Evolutionary conservation across 805 yeast species (phyloP).

Genomic region (Myxozyma sirexii): DNA sequence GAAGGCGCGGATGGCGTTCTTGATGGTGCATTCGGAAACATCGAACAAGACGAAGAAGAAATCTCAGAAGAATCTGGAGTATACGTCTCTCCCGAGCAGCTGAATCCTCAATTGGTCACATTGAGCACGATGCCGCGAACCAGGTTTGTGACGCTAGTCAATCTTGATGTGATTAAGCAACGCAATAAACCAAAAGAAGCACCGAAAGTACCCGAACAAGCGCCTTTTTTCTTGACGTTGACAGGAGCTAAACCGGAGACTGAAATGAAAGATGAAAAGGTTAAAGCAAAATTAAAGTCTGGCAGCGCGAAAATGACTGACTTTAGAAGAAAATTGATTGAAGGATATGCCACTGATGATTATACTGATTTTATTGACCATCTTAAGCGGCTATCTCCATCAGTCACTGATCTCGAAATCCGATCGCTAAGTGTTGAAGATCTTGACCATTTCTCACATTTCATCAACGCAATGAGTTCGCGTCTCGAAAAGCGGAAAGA

Average conservation of each 20-base stretch:
- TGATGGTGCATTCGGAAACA: conserved; percentile 70
- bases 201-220: conserved; percentile 77
- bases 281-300: conserved; percentile 4
- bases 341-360: conserved; percentile 48
- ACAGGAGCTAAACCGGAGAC: conserved; percentile 38
- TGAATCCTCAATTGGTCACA: conserved; percentile 65
- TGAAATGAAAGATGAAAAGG: conserved; percentile 37
- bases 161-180: conserved; percentile 78
- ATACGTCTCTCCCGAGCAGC: conserved; percentile 55
- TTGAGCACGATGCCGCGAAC: conserved; percentile 75
- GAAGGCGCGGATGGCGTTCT: conserved; percentile 71
- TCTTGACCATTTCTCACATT: conserved; percentile 62
- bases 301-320: conserved; percentile 44
- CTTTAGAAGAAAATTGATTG: conserved; percentile 68
- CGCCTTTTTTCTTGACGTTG: conserved; percentile 76
- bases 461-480: conserved; percentile 65
- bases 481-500: conserved; percentile 62
- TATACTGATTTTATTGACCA: conserved; percentile 55
- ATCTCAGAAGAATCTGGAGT: conserved; percentile 45
- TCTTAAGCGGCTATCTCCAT: conserved; percentile 67
- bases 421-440: conserved; percentile 67
- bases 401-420: conserved; percentile 81
- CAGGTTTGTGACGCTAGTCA: conserved; percentile 74
- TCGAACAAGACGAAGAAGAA: conserved; percentile 43
- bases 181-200: conserved; percentile 91